Evolutionary conservation across 179 eudicot genomes (phyloP).

Genomic region (Sideroxylon spinosum): DNA sequence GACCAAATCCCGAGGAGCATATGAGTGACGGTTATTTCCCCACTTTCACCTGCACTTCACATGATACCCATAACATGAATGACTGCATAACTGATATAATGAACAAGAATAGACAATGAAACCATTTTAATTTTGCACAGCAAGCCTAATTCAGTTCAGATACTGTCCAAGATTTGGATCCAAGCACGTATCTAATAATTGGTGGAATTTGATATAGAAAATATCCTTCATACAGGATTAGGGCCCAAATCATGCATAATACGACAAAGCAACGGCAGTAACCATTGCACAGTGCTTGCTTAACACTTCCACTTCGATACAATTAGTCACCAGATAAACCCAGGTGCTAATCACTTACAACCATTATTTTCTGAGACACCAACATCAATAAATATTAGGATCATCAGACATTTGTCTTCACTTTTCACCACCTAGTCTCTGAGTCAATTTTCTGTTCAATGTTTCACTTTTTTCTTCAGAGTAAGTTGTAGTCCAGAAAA

Average conservation of each 20-base stretch:
- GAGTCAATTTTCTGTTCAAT: background rate
- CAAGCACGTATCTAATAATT: background rate
- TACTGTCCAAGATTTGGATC: background rate
- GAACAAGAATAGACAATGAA: background rate
- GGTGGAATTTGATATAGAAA: background rate
- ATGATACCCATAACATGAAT: background rate
- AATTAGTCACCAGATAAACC: background rate
- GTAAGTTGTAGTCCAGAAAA: background rate
- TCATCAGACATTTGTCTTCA: background rate
- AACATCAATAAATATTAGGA: background rate
- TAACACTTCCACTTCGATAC: background rate
- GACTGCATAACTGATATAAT: background rate
- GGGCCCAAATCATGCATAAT: background rate
- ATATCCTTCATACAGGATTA: background rate
- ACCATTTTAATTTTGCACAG: background rate
- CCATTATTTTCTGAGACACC: background rate
- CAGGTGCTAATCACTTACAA: background rate
- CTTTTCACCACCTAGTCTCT: background rate
- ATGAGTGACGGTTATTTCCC: slow-evolving; percentile 60
- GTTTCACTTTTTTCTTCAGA: background rate
- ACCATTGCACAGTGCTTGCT: background rate
- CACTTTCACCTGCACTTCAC: slow-evolving; percentile 52
- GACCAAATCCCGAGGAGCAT: slow-evolving; percentile 84
- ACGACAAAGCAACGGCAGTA: background rate
- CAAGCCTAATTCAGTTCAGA: background rate